Evolutionary conservation across 495 filamentous ascomycete genomes (phyloP).

Genomic region (Penicillium turbatum): DNA sequence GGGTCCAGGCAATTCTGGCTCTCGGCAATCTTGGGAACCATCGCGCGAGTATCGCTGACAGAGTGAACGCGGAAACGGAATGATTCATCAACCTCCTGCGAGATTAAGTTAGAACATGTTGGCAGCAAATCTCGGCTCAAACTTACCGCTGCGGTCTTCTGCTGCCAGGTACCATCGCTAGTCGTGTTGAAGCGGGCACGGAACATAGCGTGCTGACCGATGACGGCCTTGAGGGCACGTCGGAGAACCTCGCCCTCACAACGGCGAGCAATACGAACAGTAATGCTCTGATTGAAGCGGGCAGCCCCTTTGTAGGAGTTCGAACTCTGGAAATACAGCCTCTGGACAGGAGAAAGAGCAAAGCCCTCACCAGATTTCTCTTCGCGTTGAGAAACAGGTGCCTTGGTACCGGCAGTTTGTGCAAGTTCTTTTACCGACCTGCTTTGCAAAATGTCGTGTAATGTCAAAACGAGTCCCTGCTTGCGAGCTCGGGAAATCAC

Average conservation of each 20-base stretch:
- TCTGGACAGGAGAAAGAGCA: conserved; percentile 46
- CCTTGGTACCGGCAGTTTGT: conserved; percentile 21
- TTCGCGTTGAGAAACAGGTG: conserved; percentile 16
- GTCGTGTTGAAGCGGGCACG: conserved; percentile 54
- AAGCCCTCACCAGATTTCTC: conserved; percentile 48
- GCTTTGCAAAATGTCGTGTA: conserved; percentile 37
- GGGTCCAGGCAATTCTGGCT: conserved; percentile 43
- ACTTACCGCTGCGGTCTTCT: conserved; percentile 36
- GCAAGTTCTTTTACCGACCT: conserved; percentile 37
- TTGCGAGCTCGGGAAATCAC: conserved; percentile 40
- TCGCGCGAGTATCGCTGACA: conserved; percentile 27
- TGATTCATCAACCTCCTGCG: conserved; percentile 39
- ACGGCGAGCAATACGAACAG: conserved; percentile 51
- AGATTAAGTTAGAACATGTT: background rate
- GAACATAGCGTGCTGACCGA: conserved; percentile 65
- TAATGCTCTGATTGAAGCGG: conserved; percentile 69
- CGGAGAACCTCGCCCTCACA: conserved; percentile 48
- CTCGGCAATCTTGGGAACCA: conserved; percentile 30
- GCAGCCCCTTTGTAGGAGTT: conserved; percentile 42
- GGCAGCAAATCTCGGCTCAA: background rate
- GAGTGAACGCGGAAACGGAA: conserved; percentile 37
- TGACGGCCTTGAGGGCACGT: conserved; percentile 53
- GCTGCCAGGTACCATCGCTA: conserved; percentile 37
- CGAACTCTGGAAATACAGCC: conserved; percentile 43
- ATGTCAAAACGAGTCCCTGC: conserved; percentile 32